Conservation (phyloP, 352 stramenopile genomes). For the Saprolegnia parasitica region DNA sequence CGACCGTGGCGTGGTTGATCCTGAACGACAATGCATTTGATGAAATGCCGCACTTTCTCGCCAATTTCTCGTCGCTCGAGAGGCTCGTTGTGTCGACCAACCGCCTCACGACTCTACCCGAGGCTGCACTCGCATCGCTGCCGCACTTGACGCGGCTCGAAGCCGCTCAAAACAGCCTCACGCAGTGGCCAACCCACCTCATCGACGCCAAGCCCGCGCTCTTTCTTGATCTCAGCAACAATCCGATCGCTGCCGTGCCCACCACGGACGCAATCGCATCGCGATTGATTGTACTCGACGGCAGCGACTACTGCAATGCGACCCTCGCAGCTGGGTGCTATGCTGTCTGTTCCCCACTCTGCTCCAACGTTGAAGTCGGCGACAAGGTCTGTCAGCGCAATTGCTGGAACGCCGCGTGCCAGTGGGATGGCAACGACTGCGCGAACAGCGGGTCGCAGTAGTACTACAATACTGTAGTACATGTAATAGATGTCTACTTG, state of each 20-base stretch:
- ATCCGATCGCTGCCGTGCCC: background rate
- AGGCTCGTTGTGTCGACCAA: background rate
- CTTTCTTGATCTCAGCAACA: background rate
- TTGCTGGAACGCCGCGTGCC: background rate
- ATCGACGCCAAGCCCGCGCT: background rate
- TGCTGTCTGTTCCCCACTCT: background rate
- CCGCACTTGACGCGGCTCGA: background rate
- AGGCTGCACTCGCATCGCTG: background rate
- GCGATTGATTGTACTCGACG: background rate
- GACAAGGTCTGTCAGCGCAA: constrained; percentile 1
- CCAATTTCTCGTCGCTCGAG: background rate
- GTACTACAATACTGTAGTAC: too few species aligned
- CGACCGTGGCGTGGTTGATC: background rate
- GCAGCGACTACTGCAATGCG: background rate
- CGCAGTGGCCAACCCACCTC: background rate
- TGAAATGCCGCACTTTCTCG: background rate
- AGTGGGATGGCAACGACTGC: too few species aligned
- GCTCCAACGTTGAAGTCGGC: constrained; percentile 12
- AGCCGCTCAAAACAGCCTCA: background rate
- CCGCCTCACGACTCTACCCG: background rate
- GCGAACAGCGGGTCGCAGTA: too few species aligned
- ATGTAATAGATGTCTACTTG: too few species aligned
- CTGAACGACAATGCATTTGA: background rate
- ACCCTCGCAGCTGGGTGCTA: background rate
- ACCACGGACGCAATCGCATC: background rate